Evolutionary conservation across 2,329 filamentous ascomycete genomes (phyloP), one percentile per base, ranked within the genome.

Genomic region (Ophiostoma perfectum): DNA sequence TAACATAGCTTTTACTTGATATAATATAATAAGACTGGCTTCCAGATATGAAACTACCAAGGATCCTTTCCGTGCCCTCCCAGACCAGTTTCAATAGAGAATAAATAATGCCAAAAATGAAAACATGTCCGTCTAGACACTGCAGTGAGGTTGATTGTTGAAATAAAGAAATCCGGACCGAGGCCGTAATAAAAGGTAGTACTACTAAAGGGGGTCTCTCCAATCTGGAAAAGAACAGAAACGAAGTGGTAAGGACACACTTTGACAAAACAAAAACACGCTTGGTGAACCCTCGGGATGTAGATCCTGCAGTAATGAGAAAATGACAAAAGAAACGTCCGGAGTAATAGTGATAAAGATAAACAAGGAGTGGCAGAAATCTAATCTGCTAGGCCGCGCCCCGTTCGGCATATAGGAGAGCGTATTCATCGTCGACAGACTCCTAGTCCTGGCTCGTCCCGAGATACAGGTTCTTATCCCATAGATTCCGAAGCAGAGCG

Each of bases 381-480:
- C 27, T 27, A 2, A 27, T 52, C 16, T n/a, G 16, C 16, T 14
- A 49, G 45, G 45, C 14, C 27, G 18, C 1, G 27, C 38, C 55
- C 2, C 7, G 4, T 16, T 41, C n/a, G 39, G 49, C 60, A 55
- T 45, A 68, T 18, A 70, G 14, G n/a, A 42, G n/a, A 5, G n/a
- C 11, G 55, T 66, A 64, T n/a, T 67, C 67, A 47, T 45, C 45
- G 36, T 64, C 62, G 62, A 27, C 71, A 68, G 74, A 68, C 70
- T 71, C 72, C 76, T 78, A 81, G 52, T 81, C 80, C 76, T 82
- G 80, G 73, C 85, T 87, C 41, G 82, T 82, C 73, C 84, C 83
- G 69, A 87, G 77, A 73, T 87, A 84, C 75, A 81, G 78, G 65
- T 80, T 84, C 79, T 85, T 88, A 63, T 88, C 86, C 86, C 86